phyloP scores from a whole-genome alignment of 164 flowering plant genomes.

The Dillenia suffruticosa region DNA sequence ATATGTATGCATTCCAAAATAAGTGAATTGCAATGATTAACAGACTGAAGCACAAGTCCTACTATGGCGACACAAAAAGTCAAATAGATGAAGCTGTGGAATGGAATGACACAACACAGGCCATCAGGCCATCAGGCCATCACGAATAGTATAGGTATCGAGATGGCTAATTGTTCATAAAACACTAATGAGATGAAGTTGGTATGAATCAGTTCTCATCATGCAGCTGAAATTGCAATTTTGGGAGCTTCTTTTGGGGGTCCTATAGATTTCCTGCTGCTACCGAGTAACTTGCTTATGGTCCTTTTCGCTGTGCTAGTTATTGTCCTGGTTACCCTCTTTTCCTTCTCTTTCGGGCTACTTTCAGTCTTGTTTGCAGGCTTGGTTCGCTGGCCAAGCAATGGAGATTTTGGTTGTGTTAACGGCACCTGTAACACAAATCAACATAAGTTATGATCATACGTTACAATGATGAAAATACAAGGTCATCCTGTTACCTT shows the following conservation, averaged over 20 bases:
- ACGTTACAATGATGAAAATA: background rate
- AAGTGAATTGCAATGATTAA: too few species aligned
- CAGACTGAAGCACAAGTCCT: too few species aligned
- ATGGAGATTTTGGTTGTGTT: constrained; percentile 11
- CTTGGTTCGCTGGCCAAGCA: constrained; percentile 11
- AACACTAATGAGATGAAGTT: too few species aligned
- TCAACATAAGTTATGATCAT: background rate
- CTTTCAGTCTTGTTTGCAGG: constrained; percentile 5
- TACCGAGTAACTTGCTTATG: constrained; percentile 6
- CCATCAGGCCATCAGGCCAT: too few species aligned
- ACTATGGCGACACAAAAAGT: too few species aligned
- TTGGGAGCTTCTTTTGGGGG: background rate
- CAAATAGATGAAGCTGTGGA: too few species aligned
- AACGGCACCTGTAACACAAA: constrained; percentile 7
- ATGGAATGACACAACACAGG: too few species aligned
- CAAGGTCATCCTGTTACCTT: constrained; percentile 5
- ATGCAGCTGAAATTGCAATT: constrained; percentile 1
- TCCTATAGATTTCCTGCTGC: constrained; percentile 4
- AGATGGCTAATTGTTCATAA: too few species aligned
- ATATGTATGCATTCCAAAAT: too few species aligned
- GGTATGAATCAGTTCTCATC: background rate
- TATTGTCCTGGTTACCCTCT: constrained; percentile 6
- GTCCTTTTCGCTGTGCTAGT: constrained; percentile 19
- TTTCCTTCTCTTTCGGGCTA: constrained; percentile 1
- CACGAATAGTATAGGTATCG: too few species aligned